Base-by-base conservation (phyloP, 192 early-diverging fungal species). In the Geranomyces variabilis region DNA sequence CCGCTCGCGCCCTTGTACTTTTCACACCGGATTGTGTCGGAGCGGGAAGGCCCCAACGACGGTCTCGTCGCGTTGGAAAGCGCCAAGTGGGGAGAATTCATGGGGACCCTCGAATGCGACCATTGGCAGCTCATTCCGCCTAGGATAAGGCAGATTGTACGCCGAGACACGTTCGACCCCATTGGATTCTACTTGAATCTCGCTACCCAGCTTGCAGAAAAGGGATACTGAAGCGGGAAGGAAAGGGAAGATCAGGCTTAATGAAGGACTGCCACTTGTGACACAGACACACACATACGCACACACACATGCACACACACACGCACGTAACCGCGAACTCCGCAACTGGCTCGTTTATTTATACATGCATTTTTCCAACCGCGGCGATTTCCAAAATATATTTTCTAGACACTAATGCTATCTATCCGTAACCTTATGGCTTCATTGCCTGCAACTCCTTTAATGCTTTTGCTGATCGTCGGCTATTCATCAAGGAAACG, bases 61-160 rank as follows among this genome's bases (percentile, higher is more conserved):
- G 96, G 96, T 9, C 79, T 98, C 63, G 96, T 98, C 15, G 90
- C 88, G 34, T 67, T 93, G 2, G 74, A 86, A 13, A 91, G 89
- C 72, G 94, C 96, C 4, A 83, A 84, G 73, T 98, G 94, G 96
- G 96, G 96, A 13, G 76, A 88, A 47, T 95, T 95, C 69, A 75
- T 93, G 46, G 89, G 90, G 51, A 91, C 91, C 15, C 85, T 95
- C 10, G 48, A 77, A 31, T 89, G 90, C 22, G 92, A 96, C 66
- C 94, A 98, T 77, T 98, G 93, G 92, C 93, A 93, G 79, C 86
- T 98, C 49, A 91, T 84, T 22, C 83, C 83, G 9, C 76, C 87
- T 17, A 71, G 69, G 53, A 19, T 83, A 49, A 46, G 53, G 41
- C 55, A 28, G 31, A 34, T 36, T 58, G 58, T 58, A 29, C 66